Percentiles rank a stretch among this genome's conserved stretches.
Evolutionary conservation across 2,329 filamentous ascomycete species (phyloP).

Genomic region (Claviceps monticola): DNA sequence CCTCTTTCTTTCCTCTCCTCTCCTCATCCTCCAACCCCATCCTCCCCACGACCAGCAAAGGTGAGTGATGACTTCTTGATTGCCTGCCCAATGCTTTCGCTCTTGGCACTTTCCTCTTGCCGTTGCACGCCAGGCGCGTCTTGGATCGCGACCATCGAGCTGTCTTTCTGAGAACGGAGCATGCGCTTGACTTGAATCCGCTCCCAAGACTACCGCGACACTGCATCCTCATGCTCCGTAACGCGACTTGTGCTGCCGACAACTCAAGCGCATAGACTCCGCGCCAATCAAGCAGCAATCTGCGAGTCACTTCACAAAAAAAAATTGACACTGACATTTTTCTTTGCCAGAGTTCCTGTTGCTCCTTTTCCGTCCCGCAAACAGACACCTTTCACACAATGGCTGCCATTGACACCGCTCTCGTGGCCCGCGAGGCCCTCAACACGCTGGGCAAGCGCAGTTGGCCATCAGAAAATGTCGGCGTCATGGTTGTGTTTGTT

Average conservation of each 20-base stretch:
- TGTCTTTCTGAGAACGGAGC: too few relatives aligned
- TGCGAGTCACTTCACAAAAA: not conserved
- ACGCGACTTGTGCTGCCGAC: not conserved
- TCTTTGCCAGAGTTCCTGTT: not conserved
- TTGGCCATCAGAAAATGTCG: slow-evolving; percentile 25
- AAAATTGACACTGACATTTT: not conserved
- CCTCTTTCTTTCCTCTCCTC: too few relatives aligned
- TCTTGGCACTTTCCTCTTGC: too few relatives aligned
- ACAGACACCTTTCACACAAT: slow-evolving; percentile 13
- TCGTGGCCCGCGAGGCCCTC: slow-evolving; percentile 20
- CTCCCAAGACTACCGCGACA: not conserved
- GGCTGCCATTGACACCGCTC: slow-evolving; percentile 24
- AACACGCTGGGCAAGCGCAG: slow-evolving; percentile 26
- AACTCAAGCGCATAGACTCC: not conserved
- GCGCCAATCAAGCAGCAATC: not conserved
- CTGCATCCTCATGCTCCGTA: not conserved
- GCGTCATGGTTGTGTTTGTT: slow-evolving; percentile 30
- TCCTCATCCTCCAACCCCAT: slow-evolving; percentile 5
- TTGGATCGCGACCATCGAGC: too few relatives aligned
- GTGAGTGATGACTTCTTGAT: slow-evolving; percentile 3
- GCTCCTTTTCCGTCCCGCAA: not conserved
- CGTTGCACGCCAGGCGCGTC: too few relatives aligned
- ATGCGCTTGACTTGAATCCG: too few relatives aligned
- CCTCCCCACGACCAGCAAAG: slow-evolving; percentile 6
- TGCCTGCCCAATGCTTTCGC: not conserved